Evolutionary conservation across 441 rosid species (phyloP), one percentile per base, ranked within the genome.

Genomic region (Flueggea neowawraea): DNA sequence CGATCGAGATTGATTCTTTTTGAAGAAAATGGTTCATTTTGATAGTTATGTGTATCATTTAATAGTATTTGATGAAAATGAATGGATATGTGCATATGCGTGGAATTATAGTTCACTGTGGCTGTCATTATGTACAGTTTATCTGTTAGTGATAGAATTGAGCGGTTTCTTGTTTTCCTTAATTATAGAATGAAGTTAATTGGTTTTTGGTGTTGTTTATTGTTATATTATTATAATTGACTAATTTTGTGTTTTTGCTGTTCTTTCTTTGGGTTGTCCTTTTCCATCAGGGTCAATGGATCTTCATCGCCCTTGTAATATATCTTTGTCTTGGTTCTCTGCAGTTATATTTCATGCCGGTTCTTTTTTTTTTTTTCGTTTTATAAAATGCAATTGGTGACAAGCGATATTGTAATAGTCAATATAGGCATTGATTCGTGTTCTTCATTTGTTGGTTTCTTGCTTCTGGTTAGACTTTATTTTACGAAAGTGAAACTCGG

Each of bases 401-500:
- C 12, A 60, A 44, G 16, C 57, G n/a, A 52, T 13, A 44, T 67
- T 65, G 13, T 53, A 16, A 14, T 51, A 50, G 39, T 58, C 50
- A 36, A 36, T 36, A 36, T 36, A 36, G 41, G 13, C 43, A 39
- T 57, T 76, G 62, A 60, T 50, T 61, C 50, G 11, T 36, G 45
- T 16, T 66, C 39, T 74, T 67, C 41, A 36, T 14, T 68, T 36
- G 17, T 48, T 69, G 57, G 6, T 50, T 56, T 65, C 36, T 56
- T 66, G 67, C 55, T 47, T 77, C 62, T 63, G 9, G n/a, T 49
- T 65, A 95, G 99, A 72, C 84, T 95, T 58, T 95, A 95, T 75
- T 91, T 82, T 55, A 95, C 98, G 48, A 90, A 75, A 72, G 67
- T 95, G 70, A 84, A 83, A 68, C 64, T 95, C 75, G 99, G 99